Percentiles rank a stretch among this genome's conserved stretches.
phyloP scores from a whole-genome alignment of 306 rosid genomes.

The Quercus agrifolia region DNA sequence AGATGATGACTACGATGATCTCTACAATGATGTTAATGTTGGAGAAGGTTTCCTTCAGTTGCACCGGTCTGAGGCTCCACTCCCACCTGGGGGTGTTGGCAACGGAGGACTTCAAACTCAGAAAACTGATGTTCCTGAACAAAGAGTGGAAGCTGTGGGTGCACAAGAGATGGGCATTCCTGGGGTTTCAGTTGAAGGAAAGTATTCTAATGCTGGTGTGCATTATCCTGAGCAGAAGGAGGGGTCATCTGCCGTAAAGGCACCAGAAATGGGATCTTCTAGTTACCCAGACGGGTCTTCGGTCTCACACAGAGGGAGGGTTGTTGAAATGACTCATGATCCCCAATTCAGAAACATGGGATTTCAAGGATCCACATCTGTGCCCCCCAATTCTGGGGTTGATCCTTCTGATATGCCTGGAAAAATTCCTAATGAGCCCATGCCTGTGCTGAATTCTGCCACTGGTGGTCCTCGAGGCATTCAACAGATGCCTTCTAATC shows the following conservation, averaged over 20 bases:
- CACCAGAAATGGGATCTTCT: slow-evolving; percentile 22
- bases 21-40: slow-evolving; percentile 52
- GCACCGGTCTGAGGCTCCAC: slow-evolving; percentile 33
- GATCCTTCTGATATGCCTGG: slow-evolving; percentile 20
- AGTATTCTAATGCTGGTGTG: slow-evolving; percentile 19
- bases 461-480: slow-evolving; percentile 18
- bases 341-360: slow-evolving; percentile 25
- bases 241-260: slow-evolving; percentile 16
- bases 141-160: slow-evolving; percentile 20
- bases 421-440: slow-evolving; percentile 18
- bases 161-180: slow-evolving; percentile 23
- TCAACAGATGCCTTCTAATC: slow-evolving; percentile 27
- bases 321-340: slow-evolving; percentile 26
- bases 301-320: slow-evolving; percentile 27
- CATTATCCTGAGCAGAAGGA: slow-evolving; percentile 33
- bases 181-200: slow-evolving; percentile 32
- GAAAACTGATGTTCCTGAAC: slow-evolving; percentile 24
- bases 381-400: slow-evolving; percentile 11
- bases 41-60: slow-evolving; percentile 48
- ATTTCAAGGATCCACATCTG: slow-evolving; percentile 28
- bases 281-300: slow-evolving; percentile 10
- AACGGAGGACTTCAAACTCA: slow-evolving; percentile 34
- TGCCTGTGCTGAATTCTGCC: slow-evolving; percentile 19
- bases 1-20: slow-evolving; percentile 51
- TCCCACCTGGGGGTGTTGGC: slow-evolving; percentile 23